A percentile compares a stretch with the other conserved stretches of the same genome.
These are phyloP conservation scores for Pyropia haitanensis DNA, from an alignment of 23 red algal species.

Conservation along the genomic window DNA sequence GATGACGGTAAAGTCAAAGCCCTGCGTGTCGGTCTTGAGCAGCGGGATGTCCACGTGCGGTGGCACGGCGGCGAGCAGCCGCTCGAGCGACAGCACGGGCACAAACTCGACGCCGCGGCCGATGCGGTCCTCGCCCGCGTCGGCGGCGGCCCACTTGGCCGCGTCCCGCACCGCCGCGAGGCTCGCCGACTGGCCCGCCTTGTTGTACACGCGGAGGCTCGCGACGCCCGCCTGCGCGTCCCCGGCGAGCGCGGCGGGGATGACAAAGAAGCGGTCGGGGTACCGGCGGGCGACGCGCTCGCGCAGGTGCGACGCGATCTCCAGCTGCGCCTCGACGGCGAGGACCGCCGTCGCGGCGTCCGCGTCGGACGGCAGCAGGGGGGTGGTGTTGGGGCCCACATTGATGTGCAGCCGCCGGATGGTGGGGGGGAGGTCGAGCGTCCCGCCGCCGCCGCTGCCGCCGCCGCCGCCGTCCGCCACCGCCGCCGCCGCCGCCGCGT, in stretches of 20 bases:
- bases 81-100: neutral
- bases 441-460: no score
- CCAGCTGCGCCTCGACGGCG: neutral
- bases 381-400: neutral
- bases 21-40: constrained; percentile 16
- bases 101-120: constrained; percentile 7
- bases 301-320: constrained; percentile 1
- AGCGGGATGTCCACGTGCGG: neutral
- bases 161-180: neutral
- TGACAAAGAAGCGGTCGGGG: neutral
- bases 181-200: neutral
- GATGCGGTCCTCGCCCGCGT: neutral
- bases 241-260: neutral
- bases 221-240: neutral
- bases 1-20: constrained; percentile 3
- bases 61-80: neutral
- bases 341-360: neutral
- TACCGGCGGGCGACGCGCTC: neutral
- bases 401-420: constrained; percentile 1
- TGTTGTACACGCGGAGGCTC: constrained; percentile 1
- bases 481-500: no score
- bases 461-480: no score
- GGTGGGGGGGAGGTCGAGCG: neutral
- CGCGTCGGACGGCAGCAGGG: neutral
- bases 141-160: neutral